A percentile compares a stretch with the other conserved stretches of the same genome.
These are phyloP conservation scores for Royoungia palumana DNA, from an alignment of 768 basidiomycete genomes.

Conservation along the genomic window DNA sequence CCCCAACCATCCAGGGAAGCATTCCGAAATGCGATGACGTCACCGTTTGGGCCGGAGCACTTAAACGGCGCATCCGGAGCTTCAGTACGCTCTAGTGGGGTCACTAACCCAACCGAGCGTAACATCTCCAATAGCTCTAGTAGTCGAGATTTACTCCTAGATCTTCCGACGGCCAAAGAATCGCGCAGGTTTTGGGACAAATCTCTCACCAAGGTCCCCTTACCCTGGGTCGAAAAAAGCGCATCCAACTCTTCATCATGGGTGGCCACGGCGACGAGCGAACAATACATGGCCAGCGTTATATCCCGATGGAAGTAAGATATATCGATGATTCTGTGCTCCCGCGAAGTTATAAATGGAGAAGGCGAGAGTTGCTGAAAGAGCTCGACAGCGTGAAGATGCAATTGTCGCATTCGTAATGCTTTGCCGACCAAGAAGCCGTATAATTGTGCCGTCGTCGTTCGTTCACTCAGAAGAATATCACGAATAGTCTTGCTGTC, in stretches of 20 bases:
- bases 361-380: conserved; percentile 42
- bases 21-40: conserved; percentile 47
- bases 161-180: conserved; percentile 55
- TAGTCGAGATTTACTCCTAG: conserved; percentile 56
- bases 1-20: conserved; percentile 44
- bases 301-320: conserved; percentile 62
- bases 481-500: conserved; percentile 56
- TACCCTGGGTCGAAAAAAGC: conserved; percentile 47
- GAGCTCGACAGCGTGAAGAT: conserved; percentile 49
- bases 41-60: conserved; percentile 41
- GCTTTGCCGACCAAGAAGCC: conserved; percentile 71
- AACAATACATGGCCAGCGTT: conserved; percentile 61
- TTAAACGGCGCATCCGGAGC: conserved; percentile 42
- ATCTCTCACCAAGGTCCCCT: conserved; percentile 48
- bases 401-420: conserved; percentile 60
- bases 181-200: conserved; percentile 50
- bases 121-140: conserved; percentile 62
- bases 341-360: conserved; percentile 46
- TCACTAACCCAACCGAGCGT: conserved; percentile 51
- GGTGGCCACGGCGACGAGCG: conserved; percentile 54
- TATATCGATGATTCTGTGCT: conserved; percentile 56
- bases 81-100: conserved; percentile 50
- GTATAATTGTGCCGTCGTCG: conserved; percentile 68
- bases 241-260: conserved; percentile 58
- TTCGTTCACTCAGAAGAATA: conserved; percentile 64